phyloP scores from a whole-genome alignment of 805 yeast species.

The Trichomonascus vanleenenianus region DNA sequence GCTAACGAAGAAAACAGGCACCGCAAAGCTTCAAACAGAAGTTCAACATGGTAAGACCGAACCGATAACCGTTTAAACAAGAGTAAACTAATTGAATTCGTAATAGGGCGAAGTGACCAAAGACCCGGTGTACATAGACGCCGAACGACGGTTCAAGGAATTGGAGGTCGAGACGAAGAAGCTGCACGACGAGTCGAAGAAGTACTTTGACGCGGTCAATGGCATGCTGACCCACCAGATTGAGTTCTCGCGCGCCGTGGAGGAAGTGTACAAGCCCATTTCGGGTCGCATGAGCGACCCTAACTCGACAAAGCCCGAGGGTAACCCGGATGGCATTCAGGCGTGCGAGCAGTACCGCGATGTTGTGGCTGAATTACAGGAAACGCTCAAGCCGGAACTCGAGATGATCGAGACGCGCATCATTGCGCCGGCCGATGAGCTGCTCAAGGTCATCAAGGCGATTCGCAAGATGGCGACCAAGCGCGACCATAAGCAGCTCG shows the following conservation, averaged over 20 bases:
- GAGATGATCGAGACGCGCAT: conserved; percentile 86
- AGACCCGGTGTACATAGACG: conserved; percentile 89
- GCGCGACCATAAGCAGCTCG: conserved; percentile 92
- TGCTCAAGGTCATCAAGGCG: conserved; percentile 69
- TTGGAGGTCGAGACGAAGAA: conserved; percentile 84
- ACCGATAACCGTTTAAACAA: neutral
- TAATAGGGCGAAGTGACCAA: conserved; percentile 37
- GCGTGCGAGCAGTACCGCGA: conserved; percentile 90
- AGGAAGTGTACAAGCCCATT: conserved; percentile 92
- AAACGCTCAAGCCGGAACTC: conserved; percentile 82
- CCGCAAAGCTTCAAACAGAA: conserved; percentile 90
- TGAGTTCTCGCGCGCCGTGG: conserved; percentile 92
- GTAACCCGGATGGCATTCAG: conserved; percentile 92
- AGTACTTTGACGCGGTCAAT: conserved; percentile 85
- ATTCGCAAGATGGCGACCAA: conserved; percentile 92
- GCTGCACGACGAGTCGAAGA: conserved; percentile 79
- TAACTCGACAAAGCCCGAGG: conserved; percentile 76
- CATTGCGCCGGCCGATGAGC: conserved; percentile 85
- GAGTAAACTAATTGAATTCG: neutral
- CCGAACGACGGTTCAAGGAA: conserved; percentile 93
- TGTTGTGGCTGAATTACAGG: conserved; percentile 79
- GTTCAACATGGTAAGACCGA: conserved; percentile 61
- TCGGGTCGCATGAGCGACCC: conserved; percentile 91
- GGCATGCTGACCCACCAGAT: conserved; percentile 91
- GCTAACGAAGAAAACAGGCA: conserved; percentile 35